A percentile compares a stretch with the other conserved stretches of the same genome.
Conservation (phyloP, 1,139 yeast genomes). For the Suhomyces bribrorum region DNA sequence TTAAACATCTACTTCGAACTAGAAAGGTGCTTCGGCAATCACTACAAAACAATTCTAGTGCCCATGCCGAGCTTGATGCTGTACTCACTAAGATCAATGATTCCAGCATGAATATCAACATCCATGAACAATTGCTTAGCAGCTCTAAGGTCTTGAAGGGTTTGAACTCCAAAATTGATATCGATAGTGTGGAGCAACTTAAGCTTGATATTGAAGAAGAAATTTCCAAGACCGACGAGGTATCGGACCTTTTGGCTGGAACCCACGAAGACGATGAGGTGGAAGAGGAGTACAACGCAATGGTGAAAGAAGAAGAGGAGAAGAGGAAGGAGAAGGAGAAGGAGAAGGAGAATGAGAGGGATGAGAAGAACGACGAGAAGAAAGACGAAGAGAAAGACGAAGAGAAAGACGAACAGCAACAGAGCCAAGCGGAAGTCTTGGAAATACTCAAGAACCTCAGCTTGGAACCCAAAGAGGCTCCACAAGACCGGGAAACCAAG, state of each 20-base stretch:
- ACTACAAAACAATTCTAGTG: constrained; percentile 28
- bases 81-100: constrained; percentile 49
- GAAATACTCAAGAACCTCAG: constrained; percentile 4
- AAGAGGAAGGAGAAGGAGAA: constrained; percentile 1
- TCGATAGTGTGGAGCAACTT: constrained; percentile 35
- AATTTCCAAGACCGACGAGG: constrained; percentile 23
- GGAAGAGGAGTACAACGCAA: constrained; percentile 15
- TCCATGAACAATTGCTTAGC: constrained; percentile 37
- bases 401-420: not conserved
- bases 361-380: not conserved
- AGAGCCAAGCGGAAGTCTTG: not conserved
- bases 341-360: not conserved
- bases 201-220: constrained; percentile 46
- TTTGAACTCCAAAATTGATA: constrained; percentile 32
- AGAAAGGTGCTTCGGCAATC: constrained; percentile 10
- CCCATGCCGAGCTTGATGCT: constrained; percentile 38
- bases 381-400: not conserved
- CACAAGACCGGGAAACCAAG: not conserved
- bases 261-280: constrained; percentile 24
- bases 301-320: constrained; percentile 6
- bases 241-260: constrained; percentile 35
- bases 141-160: constrained; percentile 37
- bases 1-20: constrained; percentile 12
- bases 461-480: not conserved
- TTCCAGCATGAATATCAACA: constrained; percentile 43